Conservation (phyloP, 2,329 filamentous ascomycete species). For the Apiospora rasikravindrae region DNA sequence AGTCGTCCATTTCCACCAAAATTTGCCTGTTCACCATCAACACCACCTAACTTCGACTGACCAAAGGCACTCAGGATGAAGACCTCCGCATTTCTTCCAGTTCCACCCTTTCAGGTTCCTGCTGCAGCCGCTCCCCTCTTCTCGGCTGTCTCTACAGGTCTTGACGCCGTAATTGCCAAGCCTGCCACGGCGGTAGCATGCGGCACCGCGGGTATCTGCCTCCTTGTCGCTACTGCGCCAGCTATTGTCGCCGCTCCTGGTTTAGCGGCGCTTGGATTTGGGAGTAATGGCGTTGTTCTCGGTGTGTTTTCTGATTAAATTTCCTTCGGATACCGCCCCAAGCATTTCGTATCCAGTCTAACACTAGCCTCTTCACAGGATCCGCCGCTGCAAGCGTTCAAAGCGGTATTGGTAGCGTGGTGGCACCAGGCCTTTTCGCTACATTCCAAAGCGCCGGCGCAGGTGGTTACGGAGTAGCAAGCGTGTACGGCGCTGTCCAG, state of each 20-base stretch:
- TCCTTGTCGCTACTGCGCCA: not conserved
- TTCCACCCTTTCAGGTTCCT: constrained; percentile 1
- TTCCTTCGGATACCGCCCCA: not conserved
- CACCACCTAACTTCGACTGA: constrained; percentile 2
- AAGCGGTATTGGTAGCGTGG: constrained; percentile 30
- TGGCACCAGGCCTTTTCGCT: constrained; percentile 29
- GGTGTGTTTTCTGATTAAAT: not conserved
- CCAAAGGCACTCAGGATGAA: not conserved
- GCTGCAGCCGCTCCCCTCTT: not conserved
- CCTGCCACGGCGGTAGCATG: not conserved
- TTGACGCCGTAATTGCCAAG: not conserved
- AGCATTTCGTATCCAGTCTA: not conserved
- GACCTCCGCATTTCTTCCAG: not conserved
- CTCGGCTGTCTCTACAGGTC: not conserved
- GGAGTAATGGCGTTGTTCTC: constrained; percentile 2
- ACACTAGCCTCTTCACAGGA: constrained; percentile 23
- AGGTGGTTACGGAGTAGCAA: constrained; percentile 32
- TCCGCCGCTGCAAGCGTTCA: constrained; percentile 30
- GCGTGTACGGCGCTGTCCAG: constrained; percentile 27
- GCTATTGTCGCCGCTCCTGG: not conserved
- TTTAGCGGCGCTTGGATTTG: not conserved
- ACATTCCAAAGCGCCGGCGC: constrained; percentile 32
- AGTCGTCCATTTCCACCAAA: constrained; percentile 5
- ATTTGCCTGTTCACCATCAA: constrained; percentile 2
- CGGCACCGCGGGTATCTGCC: not conserved